Base-by-base conservation (phyloP, 148 eudicot genomes). In the Camellia sinensis region DNA sequence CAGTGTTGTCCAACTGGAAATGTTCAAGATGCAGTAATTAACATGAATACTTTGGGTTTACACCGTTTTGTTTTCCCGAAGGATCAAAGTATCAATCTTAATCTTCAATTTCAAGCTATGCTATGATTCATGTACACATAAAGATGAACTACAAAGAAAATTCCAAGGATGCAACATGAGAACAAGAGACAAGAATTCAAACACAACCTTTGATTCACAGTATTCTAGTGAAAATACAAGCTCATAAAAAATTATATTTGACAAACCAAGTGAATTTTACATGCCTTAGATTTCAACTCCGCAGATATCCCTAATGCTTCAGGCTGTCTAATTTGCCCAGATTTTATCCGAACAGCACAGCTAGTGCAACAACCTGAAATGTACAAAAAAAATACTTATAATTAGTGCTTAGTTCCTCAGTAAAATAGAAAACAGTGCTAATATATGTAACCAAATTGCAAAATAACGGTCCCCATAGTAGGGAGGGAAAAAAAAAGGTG, bases 241-340 rank as follows among this genome's bases (percentile, higher is more conserved):
- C n/a, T 19, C 50, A 43, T 0, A 17, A 11, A 22, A 50, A 80
- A 17, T 21, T 50, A 63, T 17, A 70, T 56, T 12, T 19, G 43
- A 48, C 52, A 21, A 6, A 22, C 52, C 12, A 12, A 15, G 40
- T 59, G 6, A 64, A 45, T 48, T 21, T 48, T 54, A 75, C 80
- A 72, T 84, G 81, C 98, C 98, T 95, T 81, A 48, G 94, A 85
- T 84, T 88, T 95, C 80, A 95, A 74, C 79, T 93, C 98, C 63
- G 97, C 91, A 86, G 98, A 95, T 85, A 95, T 95, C 65, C 98
- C 96, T 63, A 93, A 80, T 45, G 98, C 97, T 85, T 95, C 97
- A 68, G 94, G 99, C 83, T 95, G 99, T 82, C 92, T 91, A 57
- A 95, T 85, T 78, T 90, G 61, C 66, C 98, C 99, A 70, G 97